Base-by-base conservation (phyloP, 768 basidiomycete species). In the Pholiota conissans region DNA sequence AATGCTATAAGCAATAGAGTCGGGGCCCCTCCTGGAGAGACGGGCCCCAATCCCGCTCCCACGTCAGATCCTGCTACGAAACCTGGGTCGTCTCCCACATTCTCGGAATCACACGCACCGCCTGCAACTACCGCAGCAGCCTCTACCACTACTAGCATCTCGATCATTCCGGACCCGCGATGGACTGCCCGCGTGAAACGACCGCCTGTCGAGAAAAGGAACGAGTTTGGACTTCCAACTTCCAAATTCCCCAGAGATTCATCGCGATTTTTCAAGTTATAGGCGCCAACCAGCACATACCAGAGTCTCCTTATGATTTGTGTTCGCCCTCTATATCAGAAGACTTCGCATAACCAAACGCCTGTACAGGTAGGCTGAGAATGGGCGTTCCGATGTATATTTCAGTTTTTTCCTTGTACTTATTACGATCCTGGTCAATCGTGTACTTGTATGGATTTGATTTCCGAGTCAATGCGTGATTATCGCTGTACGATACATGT, bases 1-100 rank as follows among this genome's bases (percentile, higher is more conserved):
- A 77, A 80, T 57, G 78, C 81, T 26, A 74, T 89, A 47, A 70
- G 71, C n/a, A 81, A 82, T 11, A 81, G 84, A 29, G 84, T 45
- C 85, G 52, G 84, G 82, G 16, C 81, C 78, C 10, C 42, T 32
- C 29, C 54, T 24, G 22, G 16, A 16, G 29, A 50, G 18, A 29
- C 54, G 20, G 37, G 27, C 39, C 45, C 29, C 32, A 55, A 55
- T 27, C 61, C 55, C 13, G 52, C 57, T 50, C 57, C 57, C 26
- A 37, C 46, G 24, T 47, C 62, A 29, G 39, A 51, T 27, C 52
- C 56, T 14, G 49, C 60, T 27, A 61, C 56, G 7, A 47, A 27
- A n/a, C 22, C 20, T 9, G 46, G 39, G 13, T 47, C 54, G 37
- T 30, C 55, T 16, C 35, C 51, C n/a, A 50, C 60, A 3, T 39